Evolutionary conservation across 2,329 filamentous ascomycete genomes (phyloP), one percentile per base, ranked within the genome.

Genomic region (Penicillium sclerotiorum): DNA sequence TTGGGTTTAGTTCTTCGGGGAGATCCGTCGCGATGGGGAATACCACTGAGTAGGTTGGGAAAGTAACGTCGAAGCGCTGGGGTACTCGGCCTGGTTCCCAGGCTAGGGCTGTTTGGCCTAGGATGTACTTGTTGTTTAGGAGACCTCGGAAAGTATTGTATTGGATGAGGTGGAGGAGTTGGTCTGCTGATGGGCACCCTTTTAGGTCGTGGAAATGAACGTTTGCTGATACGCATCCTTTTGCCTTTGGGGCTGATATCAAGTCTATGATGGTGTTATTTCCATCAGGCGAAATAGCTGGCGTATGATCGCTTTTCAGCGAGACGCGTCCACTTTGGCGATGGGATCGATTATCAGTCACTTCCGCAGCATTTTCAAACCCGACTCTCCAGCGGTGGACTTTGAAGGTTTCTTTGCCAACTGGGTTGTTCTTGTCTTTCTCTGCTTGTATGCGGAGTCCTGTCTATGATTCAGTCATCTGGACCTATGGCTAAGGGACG

Each of bases 111-210:
- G 32, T 38, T 2, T 9, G 41, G 7, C 55, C 57, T 12, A 67
- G 56, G 8, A 61, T 35, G 6, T 46, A 22, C 17, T 60, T 57
- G 41, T 64, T 64, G 13, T 36, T 36, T 35, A 55, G 48, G 2
- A 65, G 32, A 3, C 50, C 63, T 5, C 64, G 60, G 37, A 58
- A 64, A 6, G 60, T 57, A 22, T 67, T 67, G 40, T 56, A 62
- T 9, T 64, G 60, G 22, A 65, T 57, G 8, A 65, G 52, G 20
- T 56, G 52, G 28, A 66, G 52, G 18, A 67, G 45, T 41, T 62
- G 58, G 41, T 63, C 60, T 20, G 53, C 47, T 6, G 56, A 48
- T 15, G 56, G 47, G 11, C 49, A 15, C 8, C 23, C 8, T 7
- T 45, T n/a, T n/a, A n/a, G n/a, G n/a, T n/a, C n/a, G n/a, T n/a